Evolutionary conservation across 371 early-diverging fungal species (phyloP), one percentile per base, ranked within the genome.

Genomic region (Syncephalastrum contaminatum): DNA sequence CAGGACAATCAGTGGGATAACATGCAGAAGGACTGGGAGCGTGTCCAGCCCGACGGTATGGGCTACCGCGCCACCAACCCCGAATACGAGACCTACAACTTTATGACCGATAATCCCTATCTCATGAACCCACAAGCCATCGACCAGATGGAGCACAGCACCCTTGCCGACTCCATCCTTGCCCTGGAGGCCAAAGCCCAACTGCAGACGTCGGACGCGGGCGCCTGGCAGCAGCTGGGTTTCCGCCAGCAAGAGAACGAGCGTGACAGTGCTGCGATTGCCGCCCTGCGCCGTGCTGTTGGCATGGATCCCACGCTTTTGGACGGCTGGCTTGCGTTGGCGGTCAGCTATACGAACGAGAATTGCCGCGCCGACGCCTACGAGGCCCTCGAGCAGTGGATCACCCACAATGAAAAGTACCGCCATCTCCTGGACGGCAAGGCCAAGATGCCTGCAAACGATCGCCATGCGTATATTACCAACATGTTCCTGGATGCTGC

Each of bases 331-430:
- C 69, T 95, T 14, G 93, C 89, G 3, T 72, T 98, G 43, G 87
- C 98, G 4, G 95, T 97, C 14, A 89, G 90, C 4, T 97, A 95
- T 72, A 93, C 95, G 10, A 98, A 98, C 63, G 97, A 98, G 64
- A 84, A 84, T 51, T 87, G 84, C 59, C 79, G 85, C 45, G 80
- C 82, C 40, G 92, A 97, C 56, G 93, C 96, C 0, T 94, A 93
- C 58, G 89, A 89, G 54, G 83, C 91, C 18, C 73, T 98, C 21
- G 90, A 93, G 63, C 76, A 87, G 39, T 98, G 98, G 98, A 69
- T 98, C 20, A 59, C 70, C 27, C 80, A 90, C 57, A 87, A 87
- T 61, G 77, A 80, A 4, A 75, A 74, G 47, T 96, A 97, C 72
- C 72, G 69, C 54, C 74, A 69, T 53, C 18, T 40, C 43, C 16